phyloP scores from a whole-genome alignment of 768 basidiomycete species.

The Kwoniella botswanensis region DNA sequence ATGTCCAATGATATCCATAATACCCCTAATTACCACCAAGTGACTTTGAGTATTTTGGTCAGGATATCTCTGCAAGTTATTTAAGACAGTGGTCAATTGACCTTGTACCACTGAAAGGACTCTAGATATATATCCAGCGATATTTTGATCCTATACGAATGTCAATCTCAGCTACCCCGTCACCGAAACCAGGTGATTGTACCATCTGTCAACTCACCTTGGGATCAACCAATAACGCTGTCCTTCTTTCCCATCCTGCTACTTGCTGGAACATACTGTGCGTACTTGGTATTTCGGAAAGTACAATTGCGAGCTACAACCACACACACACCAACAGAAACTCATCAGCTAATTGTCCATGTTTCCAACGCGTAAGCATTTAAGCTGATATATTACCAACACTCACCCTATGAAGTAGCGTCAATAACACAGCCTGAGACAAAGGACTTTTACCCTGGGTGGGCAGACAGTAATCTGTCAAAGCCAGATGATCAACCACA shows the following conservation, averaged over 20 bases:
- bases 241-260: conserved; percentile 29
- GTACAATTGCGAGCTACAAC: conserved; percentile 27
- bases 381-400: neutral
- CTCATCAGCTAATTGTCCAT: neutral
- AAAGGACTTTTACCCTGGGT: conserved; percentile 32
- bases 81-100: conserved; percentile 4
- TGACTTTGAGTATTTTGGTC: conserved; percentile 17
- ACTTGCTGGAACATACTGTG: conserved; percentile 19
- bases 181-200: neutral
- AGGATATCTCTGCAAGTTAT: conserved; percentile 21
- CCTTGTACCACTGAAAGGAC: conserved; percentile 24
- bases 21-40: conserved; percentile 15
- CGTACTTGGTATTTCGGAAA: conserved; percentile 22
- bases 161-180: neutral
- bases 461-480: conserved; percentile 43
- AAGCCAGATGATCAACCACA: conserved; percentile 28
- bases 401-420: conserved; percentile 53
- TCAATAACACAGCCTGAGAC: conserved; percentile 52
- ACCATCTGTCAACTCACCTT: conserved; percentile 15
- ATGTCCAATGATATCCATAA: conserved; percentile 27
- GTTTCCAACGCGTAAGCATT: neutral
- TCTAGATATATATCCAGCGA: conserved; percentile 21
- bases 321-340: neutral
- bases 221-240: conserved; percentile 28
- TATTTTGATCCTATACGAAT: conserved; percentile 24